A percentile compares a stretch with the other conserved stretches of the same genome.
These are phyloP conservation scores for Floccularia luteovirens DNA, from an alignment of 768 basidiomycete species.

Conservation along the genomic window DNA sequence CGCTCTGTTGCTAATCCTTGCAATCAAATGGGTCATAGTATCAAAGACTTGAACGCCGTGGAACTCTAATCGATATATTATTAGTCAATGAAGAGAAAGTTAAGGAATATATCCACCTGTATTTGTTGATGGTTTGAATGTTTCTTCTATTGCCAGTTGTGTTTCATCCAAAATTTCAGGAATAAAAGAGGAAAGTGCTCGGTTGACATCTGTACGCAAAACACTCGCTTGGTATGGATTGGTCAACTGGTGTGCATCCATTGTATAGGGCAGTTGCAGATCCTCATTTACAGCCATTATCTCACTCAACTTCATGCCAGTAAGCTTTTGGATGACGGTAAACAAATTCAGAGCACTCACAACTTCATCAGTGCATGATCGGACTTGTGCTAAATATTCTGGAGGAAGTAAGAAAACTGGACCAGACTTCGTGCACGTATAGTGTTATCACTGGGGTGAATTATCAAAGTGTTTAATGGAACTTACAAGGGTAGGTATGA, in stretches of 20 bases:
- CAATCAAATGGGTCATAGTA: conserved; percentile 29
- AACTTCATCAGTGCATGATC: conserved; percentile 22
- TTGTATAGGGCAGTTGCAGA: conserved; percentile 26
- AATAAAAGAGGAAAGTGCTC: conserved; percentile 25
- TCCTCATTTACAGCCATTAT: conserved; percentile 24
- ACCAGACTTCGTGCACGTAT: conserved; percentile 16
- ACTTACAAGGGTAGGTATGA: conserved; percentile 24
- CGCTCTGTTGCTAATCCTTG: conserved; percentile 28
- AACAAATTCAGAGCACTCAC: conserved; percentile 12
- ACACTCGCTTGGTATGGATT: conserved; percentile 27
- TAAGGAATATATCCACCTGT: conserved; percentile 6
- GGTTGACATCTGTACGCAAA: conserved; percentile 26
- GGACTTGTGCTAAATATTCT: conserved; percentile 20
- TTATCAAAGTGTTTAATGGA: neutral
- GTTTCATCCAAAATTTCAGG: conserved; percentile 29
- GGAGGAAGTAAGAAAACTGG: conserved; percentile 25
- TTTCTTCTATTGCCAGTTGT: conserved; percentile 19
- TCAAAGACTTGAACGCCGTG: conserved; percentile 25
- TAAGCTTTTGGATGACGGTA: neutral
- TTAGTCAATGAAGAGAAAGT: conserved; percentile 1
- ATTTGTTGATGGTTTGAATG: conserved; percentile 11
- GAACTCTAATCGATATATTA: conserved; percentile 13
- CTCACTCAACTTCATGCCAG: conserved; percentile 22
- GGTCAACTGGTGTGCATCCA: conserved; percentile 24
- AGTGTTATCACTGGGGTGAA: neutral